Evolutionary conservation across 768 basidiomycete genomes (phyloP).

Genomic region (Russula virescens): DNA sequence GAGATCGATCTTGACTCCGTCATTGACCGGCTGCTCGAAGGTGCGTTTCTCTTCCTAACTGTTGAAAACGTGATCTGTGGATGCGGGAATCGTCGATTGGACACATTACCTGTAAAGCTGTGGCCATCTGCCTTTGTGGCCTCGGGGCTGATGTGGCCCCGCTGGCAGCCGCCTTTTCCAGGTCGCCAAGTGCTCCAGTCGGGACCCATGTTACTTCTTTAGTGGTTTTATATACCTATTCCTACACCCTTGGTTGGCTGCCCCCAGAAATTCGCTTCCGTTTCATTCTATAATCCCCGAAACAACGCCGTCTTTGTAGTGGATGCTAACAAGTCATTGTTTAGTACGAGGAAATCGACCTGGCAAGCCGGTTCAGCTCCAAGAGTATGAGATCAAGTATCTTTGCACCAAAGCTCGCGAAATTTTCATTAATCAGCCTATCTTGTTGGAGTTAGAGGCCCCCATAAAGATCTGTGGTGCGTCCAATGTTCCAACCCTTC

Average conservation of each 20-base stretch:
- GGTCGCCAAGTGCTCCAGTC: not conserved
- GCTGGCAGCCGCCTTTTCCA: not conserved
- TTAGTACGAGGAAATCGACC: slow-evolving; percentile 96
- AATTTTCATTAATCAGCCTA: slow-evolving; percentile 99
- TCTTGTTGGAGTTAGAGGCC: slow-evolving; percentile 94
- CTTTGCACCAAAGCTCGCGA: slow-evolving; percentile 98
- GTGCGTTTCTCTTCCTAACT: slow-evolving; percentile 45
- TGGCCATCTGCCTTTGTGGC: not conserved
- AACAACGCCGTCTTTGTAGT: not conserved
- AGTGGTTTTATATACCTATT: not conserved
- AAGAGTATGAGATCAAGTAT: slow-evolving; percentile 99
- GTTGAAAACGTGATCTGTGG: not conserved
- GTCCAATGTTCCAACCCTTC: slow-evolving; percentile 31
- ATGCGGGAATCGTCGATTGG: not conserved
- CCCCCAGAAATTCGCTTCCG: not conserved
- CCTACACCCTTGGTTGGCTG: not conserved
- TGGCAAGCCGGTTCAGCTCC: slow-evolving; percentile 95
- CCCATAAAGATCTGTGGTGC: slow-evolving; percentile 99
- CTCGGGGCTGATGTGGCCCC: not conserved
- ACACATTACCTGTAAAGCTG: not conserved
- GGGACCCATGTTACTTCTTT: not conserved
- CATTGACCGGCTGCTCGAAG: slow-evolving; percentile 97
- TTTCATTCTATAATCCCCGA: not conserved
- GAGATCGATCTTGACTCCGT: slow-evolving; percentile 99
- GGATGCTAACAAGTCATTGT: not conserved